Conservation (phyloP, 2,329 filamentous ascomycete species). For the Penicillium digitatum region DNA sequence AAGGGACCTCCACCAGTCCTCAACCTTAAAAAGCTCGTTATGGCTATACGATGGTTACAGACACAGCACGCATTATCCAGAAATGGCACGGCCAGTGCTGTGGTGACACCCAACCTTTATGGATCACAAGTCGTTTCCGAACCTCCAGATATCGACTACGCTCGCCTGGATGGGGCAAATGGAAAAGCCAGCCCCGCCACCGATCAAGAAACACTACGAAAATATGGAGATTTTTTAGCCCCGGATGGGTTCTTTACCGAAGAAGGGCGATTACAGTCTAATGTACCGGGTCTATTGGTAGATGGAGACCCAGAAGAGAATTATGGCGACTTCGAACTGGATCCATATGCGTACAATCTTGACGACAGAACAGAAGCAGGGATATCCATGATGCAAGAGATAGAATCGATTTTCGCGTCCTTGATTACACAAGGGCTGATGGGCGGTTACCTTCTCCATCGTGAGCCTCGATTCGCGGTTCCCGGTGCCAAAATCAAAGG, state of each 20-base stretch:
- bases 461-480: constrained; percentile 73
- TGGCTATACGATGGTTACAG: constrained; percentile 63
- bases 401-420: constrained; percentile 74
- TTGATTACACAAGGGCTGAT: constrained; percentile 77
- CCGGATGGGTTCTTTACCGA: constrained; percentile 36
- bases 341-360: constrained; percentile 54
- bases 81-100: constrained; percentile 9
- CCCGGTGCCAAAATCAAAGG: constrained; percentile 57
- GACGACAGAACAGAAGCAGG: constrained; percentile 18
- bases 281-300: constrained; percentile 22
- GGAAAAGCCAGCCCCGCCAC: constrained; percentile 1
- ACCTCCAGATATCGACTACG: constrained; percentile 34
- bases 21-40: constrained; percentile 64
- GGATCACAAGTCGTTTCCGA: constrained; percentile 33
- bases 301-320: constrained; percentile 29
- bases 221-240: constrained; percentile 36
- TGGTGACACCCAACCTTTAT: constrained; percentile 11
- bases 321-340: constrained; percentile 46
- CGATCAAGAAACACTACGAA: constrained; percentile 18
- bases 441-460: constrained; percentile 78
- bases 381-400: constrained; percentile 50
- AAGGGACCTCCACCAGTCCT: constrained; percentile 65
- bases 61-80: constrained; percentile 20
- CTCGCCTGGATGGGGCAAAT: constrained; percentile 16
- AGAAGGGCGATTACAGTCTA: constrained; percentile 28